Evolutionary conservation across 2,329 filamentous ascomycete species (phyloP), one percentile per base, ranked within the genome.

Genomic region (Bipolaris zeicola): DNA sequence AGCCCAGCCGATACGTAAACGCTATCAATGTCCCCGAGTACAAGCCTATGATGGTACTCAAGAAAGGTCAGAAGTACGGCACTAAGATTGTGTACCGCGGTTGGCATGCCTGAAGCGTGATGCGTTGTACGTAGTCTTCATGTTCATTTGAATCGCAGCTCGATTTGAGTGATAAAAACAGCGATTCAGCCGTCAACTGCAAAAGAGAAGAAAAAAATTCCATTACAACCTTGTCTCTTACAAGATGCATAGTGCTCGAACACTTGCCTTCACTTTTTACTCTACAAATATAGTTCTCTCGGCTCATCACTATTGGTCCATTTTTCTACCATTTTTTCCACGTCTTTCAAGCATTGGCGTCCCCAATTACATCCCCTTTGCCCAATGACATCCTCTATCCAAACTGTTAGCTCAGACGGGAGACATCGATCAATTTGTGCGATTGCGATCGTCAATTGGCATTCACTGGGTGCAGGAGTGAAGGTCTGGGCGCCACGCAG

Each of bases 1-100:
- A 99, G 81, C 93, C 94, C 0, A 91, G 90, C 69, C 86, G 95
- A 20, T 98, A 90, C 75, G 90, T 97, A 53, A 95, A 98, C 76
- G 93, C 93, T 0, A 81, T 87, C 70, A 97, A 96, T 68, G 86
- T 89, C 46, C 85, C 89, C 0, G 87, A 89, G 69, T 96, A 93
- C 90, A 89, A 84, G 78, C 79, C 80, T 50, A 91, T 91, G 87
- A 87, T 91, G 59, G 63, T 95, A 26, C 79, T 98, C 61, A 94
- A 90, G 83, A 93, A 89, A 80, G 94, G 94, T 0, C 83, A 94
- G 74, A 87, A 85, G 59, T 98, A 91, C 75, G 94, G 94, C 1
- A 86, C 87, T 61, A 86, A 87, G 62, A 92, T 89, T 64, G 87
- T 96, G 61, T 98, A 96, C 79, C 87, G 87, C 71, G 91, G 87